These are phyloP conservation scores for Chlorella variabilis DNA, from an alignment of 163 green algal species.

Conservation along the genomic window DNA sequence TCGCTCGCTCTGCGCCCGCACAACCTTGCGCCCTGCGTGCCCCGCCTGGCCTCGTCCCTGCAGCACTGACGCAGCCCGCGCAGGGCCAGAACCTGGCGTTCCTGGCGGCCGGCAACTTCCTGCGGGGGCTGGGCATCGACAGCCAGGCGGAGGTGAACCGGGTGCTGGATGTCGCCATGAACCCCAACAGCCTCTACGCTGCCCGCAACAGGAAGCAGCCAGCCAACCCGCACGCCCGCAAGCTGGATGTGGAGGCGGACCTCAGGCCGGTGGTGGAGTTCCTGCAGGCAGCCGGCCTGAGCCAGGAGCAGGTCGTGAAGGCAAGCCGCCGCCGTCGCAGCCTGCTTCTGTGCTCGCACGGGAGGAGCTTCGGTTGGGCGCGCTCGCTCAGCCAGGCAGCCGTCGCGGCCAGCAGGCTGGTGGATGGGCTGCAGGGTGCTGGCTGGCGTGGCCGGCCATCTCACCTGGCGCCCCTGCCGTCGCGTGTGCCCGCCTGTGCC, in stretches of 20 bases:
- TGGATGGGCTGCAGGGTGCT: too few relatives aligned
- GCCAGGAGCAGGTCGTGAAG: slow-evolving; percentile 55
- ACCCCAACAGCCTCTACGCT: slow-evolving; percentile 79
- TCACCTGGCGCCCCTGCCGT: too few relatives aligned
- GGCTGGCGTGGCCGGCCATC: too few relatives aligned
- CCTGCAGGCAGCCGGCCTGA: slow-evolving; percentile 57
- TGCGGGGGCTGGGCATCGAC: slow-evolving; percentile 58
- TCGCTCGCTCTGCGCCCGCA: neutral
- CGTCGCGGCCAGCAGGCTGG: too few relatives aligned
- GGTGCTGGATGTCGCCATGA: slow-evolving; percentile 87
- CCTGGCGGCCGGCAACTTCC: slow-evolving; percentile 40
- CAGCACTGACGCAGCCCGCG: slow-evolving; percentile 27
- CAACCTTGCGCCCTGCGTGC: too few relatives aligned
- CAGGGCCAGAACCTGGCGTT: slow-evolving; percentile 40
- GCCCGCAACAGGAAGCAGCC: slow-evolving; percentile 54
- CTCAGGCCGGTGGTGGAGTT: slow-evolving; percentile 78
- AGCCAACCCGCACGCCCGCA: slow-evolving; percentile 65
- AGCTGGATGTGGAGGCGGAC: slow-evolving; percentile 74
- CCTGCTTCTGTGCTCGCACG: too few relatives aligned
- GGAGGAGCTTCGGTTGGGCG: too few relatives aligned
- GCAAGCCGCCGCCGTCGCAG: too few relatives aligned
- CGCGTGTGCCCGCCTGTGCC: too few relatives aligned
- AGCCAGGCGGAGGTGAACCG: slow-evolving; percentile 71
- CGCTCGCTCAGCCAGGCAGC: too few relatives aligned
- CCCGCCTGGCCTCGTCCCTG: too few relatives aligned